Percentiles rank a stretch among this genome's conserved stretches.
phyloP scores from a whole-genome alignment of 1,139 yeast genomes.

The Petasospora rhodanensis region DNA sequence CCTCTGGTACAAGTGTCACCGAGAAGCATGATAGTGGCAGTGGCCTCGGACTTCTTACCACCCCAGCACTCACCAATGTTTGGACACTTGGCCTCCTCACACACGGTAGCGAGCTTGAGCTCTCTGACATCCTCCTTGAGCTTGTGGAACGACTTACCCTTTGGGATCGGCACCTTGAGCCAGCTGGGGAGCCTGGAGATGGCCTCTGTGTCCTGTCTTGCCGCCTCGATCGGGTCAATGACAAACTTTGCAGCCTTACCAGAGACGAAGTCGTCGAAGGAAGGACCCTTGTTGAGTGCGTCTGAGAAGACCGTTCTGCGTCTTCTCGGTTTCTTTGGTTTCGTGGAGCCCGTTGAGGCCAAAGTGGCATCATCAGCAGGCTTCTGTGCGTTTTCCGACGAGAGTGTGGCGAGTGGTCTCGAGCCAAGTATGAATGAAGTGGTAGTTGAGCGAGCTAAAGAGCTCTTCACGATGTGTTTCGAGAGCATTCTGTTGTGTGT shows the following conservation, averaged over 20 bases:
- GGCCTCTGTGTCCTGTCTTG: slow-evolving; percentile 38
- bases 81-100: slow-evolving; percentile 98
- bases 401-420: slow-evolving; percentile 19
- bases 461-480: slow-evolving; percentile 12
- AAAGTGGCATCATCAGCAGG: too few relatives aligned
- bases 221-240: slow-evolving; percentile 68
- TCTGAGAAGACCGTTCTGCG: slow-evolving; percentile 65
- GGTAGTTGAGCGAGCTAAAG: slow-evolving; percentile 8
- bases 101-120: slow-evolving; percentile 85
- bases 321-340: slow-evolving; percentile 34
- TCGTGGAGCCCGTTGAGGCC: background rate
- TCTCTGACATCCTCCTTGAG: slow-evolving; percentile 86
- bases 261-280: slow-evolving; percentile 83
- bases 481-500: slow-evolving; percentile 9
- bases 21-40: slow-evolving; percentile 96
- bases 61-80: slow-evolving; percentile 99
- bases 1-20: slow-evolving; percentile 99
- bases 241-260: slow-evolving; percentile 70
- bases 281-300: slow-evolving; percentile 77
- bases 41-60: slow-evolving; percentile 92
- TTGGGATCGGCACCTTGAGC: slow-evolving; percentile 94
- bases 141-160: slow-evolving; percentile 76
- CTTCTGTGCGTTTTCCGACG: slow-evolving; percentile 5
- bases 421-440: slow-evolving; percentile 4
- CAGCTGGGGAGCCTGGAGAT: slow-evolving; percentile 67